These are phyloP conservation scores for Paxillus ammoniavirescens DNA, from an alignment of 768 basidiomycete species.

Conservation along the genomic window DNA sequence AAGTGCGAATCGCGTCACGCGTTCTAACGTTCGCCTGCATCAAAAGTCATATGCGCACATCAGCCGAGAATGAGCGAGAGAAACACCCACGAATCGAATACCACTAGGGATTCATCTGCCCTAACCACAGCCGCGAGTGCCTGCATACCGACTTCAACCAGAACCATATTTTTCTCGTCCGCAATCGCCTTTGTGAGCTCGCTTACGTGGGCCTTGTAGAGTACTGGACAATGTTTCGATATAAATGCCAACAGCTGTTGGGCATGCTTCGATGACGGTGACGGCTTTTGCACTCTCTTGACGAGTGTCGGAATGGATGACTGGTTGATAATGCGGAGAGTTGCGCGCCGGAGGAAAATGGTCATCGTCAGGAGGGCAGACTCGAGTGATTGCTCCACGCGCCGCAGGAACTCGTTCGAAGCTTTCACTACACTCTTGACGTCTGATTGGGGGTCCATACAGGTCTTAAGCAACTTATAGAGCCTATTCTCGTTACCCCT, in stretches of 20 bases:
- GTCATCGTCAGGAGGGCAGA: conserved; percentile 66
- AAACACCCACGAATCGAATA: conserved; percentile 63
- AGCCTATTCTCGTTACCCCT: conserved; percentile 82
- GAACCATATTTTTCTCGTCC: conserved; percentile 52
- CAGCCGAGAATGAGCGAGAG: neutral
- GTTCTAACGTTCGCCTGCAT: conserved; percentile 63
- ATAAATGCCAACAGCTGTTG: conserved; percentile 54
- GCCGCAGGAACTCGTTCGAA: conserved; percentile 75
- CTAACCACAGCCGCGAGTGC: conserved; percentile 69
- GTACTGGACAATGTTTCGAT: conserved; percentile 70
- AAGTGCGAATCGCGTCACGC: conserved; percentile 56
- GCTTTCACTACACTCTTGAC: conserved; percentile 78
- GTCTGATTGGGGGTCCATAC: conserved; percentile 83
- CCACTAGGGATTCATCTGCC: conserved; percentile 54
- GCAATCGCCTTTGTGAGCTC: conserved; percentile 75
- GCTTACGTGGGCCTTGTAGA: conserved; percentile 72
- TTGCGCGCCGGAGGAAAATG: conserved; percentile 64
- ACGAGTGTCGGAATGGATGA: conserved; percentile 83
- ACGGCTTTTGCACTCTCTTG: conserved; percentile 56
- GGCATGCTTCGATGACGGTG: conserved; percentile 38
- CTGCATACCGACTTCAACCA: conserved; percentile 70
- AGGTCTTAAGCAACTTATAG: conserved; percentile 80
- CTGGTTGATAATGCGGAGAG: conserved; percentile 75
- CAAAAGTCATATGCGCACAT: neutral
- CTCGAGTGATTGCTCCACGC: conserved; percentile 69